Evolutionary conservation across 2,329 filamentous ascomycete genomes (phyloP).

Genomic region (Phyllosticta citribraziliensis): DNA sequence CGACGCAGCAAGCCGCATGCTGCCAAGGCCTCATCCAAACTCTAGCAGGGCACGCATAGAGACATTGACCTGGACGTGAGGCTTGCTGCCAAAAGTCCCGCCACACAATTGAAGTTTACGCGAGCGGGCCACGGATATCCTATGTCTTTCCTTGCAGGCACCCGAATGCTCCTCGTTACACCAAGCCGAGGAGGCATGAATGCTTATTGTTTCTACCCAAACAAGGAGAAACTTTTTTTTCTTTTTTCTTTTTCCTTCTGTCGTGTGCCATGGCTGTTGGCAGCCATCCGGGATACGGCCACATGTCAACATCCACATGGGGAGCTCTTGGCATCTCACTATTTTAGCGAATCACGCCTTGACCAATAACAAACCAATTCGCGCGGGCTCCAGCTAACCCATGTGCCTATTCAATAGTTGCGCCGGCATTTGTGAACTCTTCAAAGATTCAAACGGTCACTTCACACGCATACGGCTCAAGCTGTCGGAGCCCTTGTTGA

Average conservation of each 20-base stretch:
- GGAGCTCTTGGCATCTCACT: neutral
- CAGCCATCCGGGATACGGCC: no score
- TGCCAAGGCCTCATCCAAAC: neutral
- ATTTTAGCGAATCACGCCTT: neutral
- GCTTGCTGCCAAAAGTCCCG: no score
- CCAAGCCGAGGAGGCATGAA: no score
- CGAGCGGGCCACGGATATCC: no score
- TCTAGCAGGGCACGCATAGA: neutral
- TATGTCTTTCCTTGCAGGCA: no score
- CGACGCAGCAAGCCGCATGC: neutral
- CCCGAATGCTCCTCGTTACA: no score
- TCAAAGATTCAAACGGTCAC: slow-evolving; percentile 27
- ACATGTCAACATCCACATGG: neutral
- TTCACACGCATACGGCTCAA: slow-evolving; percentile 33
- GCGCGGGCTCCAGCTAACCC: neutral
- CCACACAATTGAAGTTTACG: no score
- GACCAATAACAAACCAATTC: neutral
- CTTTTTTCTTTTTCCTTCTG: no score
- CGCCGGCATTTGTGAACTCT: slow-evolving; percentile 37
- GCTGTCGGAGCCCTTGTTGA: slow-evolving; percentile 34
- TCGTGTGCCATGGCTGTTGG: no score
- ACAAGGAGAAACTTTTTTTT: no score
- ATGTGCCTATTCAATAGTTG: slow-evolving; percentile 19
- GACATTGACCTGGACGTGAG: neutral
- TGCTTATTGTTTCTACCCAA: no score